Evolutionary conservation across 148 eudicot species (phyloP).

Genomic region (Camellia japonica): DNA sequence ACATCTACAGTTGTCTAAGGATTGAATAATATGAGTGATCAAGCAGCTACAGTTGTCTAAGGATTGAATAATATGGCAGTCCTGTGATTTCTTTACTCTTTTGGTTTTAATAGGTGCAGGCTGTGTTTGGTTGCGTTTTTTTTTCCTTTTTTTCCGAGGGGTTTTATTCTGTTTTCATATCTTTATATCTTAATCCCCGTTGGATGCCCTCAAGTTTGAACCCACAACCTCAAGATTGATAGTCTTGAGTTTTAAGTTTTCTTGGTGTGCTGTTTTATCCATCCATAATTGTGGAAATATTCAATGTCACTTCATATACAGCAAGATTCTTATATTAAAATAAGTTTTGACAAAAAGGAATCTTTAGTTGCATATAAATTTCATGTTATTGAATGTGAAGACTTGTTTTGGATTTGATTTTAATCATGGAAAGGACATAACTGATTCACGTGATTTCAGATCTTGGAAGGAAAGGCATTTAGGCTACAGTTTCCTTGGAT

Average conservation of each 20-base stretch:
- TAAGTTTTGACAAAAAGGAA: background rate
- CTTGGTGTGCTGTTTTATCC: background rate
- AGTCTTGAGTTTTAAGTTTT: background rate
- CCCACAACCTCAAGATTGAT: too few relatives aligned
- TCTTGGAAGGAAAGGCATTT: conserved; percentile 33
- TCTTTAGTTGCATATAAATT: background rate
- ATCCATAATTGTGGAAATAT: background rate
- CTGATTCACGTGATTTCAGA: conserved; percentile 10
- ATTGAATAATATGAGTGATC: too few relatives aligned
- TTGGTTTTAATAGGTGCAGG: too few relatives aligned
- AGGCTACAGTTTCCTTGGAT: conserved; percentile 35
- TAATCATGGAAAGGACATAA: background rate
- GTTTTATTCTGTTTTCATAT: too few relatives aligned
- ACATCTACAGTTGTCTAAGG: too few relatives aligned
- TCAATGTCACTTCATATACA: background rate
- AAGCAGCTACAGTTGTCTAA: too few relatives aligned
- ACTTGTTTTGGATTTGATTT: background rate
- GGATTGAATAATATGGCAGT: too few relatives aligned
- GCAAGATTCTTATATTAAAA: background rate
- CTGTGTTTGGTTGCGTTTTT: background rate
- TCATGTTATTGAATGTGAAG: background rate
- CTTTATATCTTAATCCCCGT: too few relatives aligned
- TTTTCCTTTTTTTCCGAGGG: background rate
- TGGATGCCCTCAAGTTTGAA: too few relatives aligned
- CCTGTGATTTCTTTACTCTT: too few relatives aligned